Evolutionary conservation across 2,329 filamentous ascomycete species (phyloP).

Genomic region (Pestalotiopsis fici): DNA sequence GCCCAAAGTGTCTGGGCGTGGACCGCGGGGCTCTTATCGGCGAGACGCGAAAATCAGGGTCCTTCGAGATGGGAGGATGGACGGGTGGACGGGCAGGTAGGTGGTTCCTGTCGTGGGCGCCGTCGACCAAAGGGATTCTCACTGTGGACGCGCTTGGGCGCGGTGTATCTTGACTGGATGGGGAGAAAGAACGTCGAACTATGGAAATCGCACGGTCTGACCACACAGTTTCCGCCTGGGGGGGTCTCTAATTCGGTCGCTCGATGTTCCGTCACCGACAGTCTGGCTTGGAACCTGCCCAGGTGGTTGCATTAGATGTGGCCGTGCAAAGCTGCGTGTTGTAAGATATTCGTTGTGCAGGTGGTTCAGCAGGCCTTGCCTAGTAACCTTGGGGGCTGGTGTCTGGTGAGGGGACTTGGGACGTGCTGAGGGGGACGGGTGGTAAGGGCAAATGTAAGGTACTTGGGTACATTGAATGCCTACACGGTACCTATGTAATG

Average conservation of each 20-base stretch:
- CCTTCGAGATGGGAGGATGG: neutral
- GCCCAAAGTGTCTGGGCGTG: neutral
- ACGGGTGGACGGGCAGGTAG: neutral
- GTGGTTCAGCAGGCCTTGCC: too few species aligned
- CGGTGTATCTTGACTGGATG: constrained; percentile 1
- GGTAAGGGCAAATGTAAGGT: too few species aligned
- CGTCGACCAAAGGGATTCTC: constrained; percentile 11
- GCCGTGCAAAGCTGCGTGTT: too few species aligned
- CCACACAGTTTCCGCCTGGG: constrained; percentile 7
- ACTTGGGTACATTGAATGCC: too few species aligned
- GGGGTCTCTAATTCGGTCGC: neutral
- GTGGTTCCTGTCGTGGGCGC: constrained; percentile 12
- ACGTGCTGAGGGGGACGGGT: too few species aligned
- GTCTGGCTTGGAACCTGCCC: too few species aligned
- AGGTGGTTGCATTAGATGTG: neutral
- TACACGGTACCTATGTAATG: too few species aligned
- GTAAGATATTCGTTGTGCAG: too few species aligned
- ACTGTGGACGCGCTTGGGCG: constrained; percentile 11
- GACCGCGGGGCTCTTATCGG: constrained; percentile 1
- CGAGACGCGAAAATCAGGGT: neutral
- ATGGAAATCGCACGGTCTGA: constrained; percentile 9
- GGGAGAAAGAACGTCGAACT: constrained; percentile 2
- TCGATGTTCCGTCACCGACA: constrained; percentile 2
- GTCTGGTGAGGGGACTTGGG: too few species aligned
- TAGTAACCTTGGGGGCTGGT: too few species aligned